phyloP scores from a whole-genome alignment of 139 green algal genomes.

The Volvox africanus region DNA sequence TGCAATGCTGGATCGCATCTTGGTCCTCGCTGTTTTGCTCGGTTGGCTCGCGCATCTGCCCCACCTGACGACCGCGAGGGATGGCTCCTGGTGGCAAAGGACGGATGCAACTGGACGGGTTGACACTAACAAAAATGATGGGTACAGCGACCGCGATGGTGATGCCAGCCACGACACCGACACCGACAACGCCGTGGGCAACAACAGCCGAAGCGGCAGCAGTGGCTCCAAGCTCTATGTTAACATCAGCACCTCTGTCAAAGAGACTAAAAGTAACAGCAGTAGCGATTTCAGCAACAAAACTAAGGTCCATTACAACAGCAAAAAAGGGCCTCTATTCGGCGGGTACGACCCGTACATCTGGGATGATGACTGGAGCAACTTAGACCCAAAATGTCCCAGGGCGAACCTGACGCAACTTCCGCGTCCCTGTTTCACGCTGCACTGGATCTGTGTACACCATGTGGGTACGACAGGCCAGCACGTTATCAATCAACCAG shows the following conservation, averaged over 20 bases:
- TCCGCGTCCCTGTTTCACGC: neutral
- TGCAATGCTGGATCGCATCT: neutral
- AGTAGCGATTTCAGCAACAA: neutral
- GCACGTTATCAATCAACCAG: no score
- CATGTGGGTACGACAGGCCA: neutral
- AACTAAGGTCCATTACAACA: neutral
- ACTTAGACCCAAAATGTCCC: neutral
- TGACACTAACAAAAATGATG: neutral
- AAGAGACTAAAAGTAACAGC: neutral
- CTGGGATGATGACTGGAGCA: neutral
- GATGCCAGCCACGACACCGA: neutral
- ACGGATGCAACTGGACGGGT: neutral
- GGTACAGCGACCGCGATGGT: neutral
- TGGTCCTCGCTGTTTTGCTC: neutral
- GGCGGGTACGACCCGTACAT: no score
- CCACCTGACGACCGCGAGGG: no score
- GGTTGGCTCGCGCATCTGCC: neutral
- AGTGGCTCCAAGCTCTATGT: neutral
- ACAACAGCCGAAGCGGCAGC: neutral
- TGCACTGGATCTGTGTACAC: neutral
- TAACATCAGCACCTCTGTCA: neutral
- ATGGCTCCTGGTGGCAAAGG: no score
- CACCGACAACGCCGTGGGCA: neutral
- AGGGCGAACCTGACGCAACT: neutral
- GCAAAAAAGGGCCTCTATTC: neutral